Evolutionary conservation across 164 flowering plant genomes (phyloP).

Genomic region (Annona squamosa): DNA sequence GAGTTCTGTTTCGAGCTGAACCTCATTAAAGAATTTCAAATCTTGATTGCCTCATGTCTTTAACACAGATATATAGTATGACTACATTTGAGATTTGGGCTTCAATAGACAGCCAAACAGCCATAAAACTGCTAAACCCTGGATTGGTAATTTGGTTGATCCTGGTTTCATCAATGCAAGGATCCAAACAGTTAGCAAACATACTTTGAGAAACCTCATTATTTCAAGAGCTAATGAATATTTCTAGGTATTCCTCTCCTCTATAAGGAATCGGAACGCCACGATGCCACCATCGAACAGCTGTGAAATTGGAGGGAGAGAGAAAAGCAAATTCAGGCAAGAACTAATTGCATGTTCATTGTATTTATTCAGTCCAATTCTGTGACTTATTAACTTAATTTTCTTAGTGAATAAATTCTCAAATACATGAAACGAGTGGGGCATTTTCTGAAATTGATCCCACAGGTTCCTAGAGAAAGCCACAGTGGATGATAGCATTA

Average conservation of each 20-base stretch:
- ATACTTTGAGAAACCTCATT: background rate
- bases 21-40: too few relatives aligned
- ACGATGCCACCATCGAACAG: background rate
- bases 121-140: too few relatives aligned
- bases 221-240: background rate
- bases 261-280: constrained; percentile 5
- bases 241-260: constrained; percentile 1
- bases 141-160: background rate
- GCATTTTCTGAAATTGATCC: background rate
- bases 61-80: too few relatives aligned
- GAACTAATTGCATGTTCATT: background rate
- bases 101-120: too few relatives aligned
- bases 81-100: too few relatives aligned
- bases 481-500: constrained; percentile 35
- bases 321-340: constrained; percentile 13
- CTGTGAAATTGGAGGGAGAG: background rate
- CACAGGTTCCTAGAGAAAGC: constrained; percentile 17
- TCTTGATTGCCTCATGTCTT: too few relatives aligned
- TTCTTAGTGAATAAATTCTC: too few relatives aligned
- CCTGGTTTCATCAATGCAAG: background rate
- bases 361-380: background rate
- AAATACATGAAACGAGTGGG: background rate
- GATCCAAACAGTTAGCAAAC: background rate
- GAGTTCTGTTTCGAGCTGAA: too few relatives aligned
- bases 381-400: background rate